Base-by-base conservation (phyloP, 352 stramenopile genomes). In the Albugo laibachii region DNA sequence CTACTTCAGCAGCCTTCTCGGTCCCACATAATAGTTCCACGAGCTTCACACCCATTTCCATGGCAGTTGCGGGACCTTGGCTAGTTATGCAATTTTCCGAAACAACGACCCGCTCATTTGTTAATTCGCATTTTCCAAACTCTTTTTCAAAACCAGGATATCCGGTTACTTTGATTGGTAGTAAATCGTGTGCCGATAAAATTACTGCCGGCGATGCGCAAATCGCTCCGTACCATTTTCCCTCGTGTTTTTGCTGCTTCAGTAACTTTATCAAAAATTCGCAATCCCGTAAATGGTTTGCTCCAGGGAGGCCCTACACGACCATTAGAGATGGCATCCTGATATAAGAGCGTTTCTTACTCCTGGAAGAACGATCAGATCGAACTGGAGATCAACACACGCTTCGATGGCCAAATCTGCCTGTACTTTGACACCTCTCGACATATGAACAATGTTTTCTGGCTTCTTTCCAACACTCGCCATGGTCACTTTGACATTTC, bases 41-140 rank as follows among this genome's bases (percentile, higher is more conserved):
- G 21, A 89, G 67, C 60, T 83, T 83, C 37, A 89, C 57, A 6
- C 69, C 73, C 69, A 89, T 83, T 16, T 67, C 67, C 73, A 89
- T 89, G 14, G 76, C 69, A 13, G 76, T 89, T 3, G 60, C 76
- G 10, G 76, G 76, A 0, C 76, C 76, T 53, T 76, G 70, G 49
- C 76, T 89, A 18, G 73, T 89, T 47, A 89, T 54, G 41, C 76
- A 89, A 42, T 82, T 76, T 52, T 56, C 66, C 5, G 72, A 65
- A 15, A 86, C 69, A 20, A 89, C 69, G 18, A 89, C 69, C 13
- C 79, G 60, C 40, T 67, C 41, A 41, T 62, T 54, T 15, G 54
- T 58, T 52, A 63, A 85, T 24, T 43, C 20, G 13, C 61, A 58
- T 13, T 43, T 61, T n/a, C 55, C 60, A 54, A 89, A 69, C 34